Evolutionary conservation across 306 rosid species (phyloP).

Genomic region (Rosa rugosa): DNA sequence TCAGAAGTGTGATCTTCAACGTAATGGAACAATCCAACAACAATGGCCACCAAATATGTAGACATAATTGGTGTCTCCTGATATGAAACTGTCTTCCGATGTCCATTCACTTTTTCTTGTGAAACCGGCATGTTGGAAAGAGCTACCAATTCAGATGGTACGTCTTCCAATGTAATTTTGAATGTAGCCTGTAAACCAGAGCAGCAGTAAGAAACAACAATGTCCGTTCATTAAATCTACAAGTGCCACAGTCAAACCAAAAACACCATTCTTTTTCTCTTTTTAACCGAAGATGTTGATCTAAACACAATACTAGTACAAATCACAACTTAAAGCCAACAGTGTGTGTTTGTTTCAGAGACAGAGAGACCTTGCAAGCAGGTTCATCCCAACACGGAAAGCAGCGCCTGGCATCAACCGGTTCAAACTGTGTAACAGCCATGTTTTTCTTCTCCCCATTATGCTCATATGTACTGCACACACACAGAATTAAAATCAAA

Average conservation of each 20-base stretch:
- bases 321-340: background rate
- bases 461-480: slow-evolving; percentile 61
- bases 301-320: background rate
- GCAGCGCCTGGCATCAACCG: slow-evolving; percentile 93
- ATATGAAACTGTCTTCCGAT: slow-evolving; percentile 61
- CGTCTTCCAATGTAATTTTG: slow-evolving; percentile 83
- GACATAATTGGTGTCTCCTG: slow-evolving; percentile 90
- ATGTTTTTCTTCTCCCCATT: slow-evolving; percentile 83
- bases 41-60: slow-evolving; percentile 88
- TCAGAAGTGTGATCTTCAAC: slow-evolving; percentile 87
- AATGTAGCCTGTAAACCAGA: slow-evolving; percentile 72
- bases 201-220: background rate
- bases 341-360: no score
- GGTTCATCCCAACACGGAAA: slow-evolving; percentile 99
- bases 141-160: slow-evolving; percentile 71
- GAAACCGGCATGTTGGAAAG: slow-evolving; percentile 91
- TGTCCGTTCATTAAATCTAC: background rate
- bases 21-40: slow-evolving; percentile 82
- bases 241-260: background rate
- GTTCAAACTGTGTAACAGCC: slow-evolving; percentile 99
- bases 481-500: slow-evolving; percentile 3
- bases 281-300: background rate
- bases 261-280: background rate
- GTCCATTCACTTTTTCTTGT: slow-evolving; percentile 63
- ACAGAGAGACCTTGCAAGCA: slow-evolving; percentile 69